These are phyloP conservation scores for Botrytis fabae DNA, from an alignment of 2,329 filamentous ascomycete genomes.

Conservation along the genomic window DNA sequence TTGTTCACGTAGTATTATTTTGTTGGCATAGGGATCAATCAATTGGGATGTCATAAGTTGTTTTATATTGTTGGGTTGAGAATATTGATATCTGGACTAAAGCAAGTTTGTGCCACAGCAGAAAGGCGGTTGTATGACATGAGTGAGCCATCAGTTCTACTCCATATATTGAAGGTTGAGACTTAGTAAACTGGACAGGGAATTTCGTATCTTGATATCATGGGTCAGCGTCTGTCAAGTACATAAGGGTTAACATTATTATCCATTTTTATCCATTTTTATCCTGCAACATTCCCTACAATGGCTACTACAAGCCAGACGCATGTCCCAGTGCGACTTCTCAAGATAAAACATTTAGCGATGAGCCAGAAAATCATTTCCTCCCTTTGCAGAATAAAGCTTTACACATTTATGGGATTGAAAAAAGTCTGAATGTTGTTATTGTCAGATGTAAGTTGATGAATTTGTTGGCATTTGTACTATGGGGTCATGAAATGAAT, in stretches of 20 bases:
- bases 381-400: neutral
- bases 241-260: neutral
- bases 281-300: neutral
- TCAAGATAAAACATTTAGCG: neutral
- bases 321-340: neutral
- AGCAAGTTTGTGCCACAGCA: too few species aligned
- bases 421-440: neutral
- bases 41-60: too few species aligned
- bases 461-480: neutral
- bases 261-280: too few species aligned
- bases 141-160: too few species aligned
- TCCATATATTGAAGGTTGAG: too few species aligned
- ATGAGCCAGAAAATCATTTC: neutral
- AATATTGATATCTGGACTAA: too few species aligned
- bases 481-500: neutral
- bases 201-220: neutral
- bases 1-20: too few species aligned
- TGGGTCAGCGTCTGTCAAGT: neutral
- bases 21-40: too few species aligned
- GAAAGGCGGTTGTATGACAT: too few species aligned
- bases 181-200: too few species aligned
- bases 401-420: neutral
- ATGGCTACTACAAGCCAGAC: neutral
- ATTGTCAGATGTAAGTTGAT: neutral
- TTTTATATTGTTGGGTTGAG: too few species aligned